phyloP scores from a whole-genome alignment of 371 early-diverging fungal genomes.

The Lichtheimia hyalospora region DNA sequence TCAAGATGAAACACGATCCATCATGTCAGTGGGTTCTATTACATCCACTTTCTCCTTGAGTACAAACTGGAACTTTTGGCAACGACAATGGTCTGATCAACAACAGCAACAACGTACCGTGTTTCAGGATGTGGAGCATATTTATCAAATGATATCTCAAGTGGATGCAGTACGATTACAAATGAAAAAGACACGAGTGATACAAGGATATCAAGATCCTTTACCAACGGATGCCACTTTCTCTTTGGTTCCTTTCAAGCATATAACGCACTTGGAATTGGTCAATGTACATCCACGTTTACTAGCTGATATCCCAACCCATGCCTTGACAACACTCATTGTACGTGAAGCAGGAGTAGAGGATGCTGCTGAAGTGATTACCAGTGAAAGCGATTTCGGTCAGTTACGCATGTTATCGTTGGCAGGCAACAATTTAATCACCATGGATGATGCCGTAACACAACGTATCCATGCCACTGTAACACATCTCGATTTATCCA shows the following conservation, averaged over 20 bases:
- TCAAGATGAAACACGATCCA: slow-evolving; percentile 44
- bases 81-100: slow-evolving; percentile 11
- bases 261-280: slow-evolving; percentile 53
- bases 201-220: slow-evolving; percentile 41
- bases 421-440: slow-evolving; percentile 58
- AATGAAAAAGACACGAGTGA: slow-evolving; percentile 49
- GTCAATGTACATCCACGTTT: slow-evolving; percentile 43
- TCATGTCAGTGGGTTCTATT: slow-evolving; percentile 54
- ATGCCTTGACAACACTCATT: slow-evolving; percentile 43
- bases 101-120: slow-evolving; percentile 21
- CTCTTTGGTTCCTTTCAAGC: slow-evolving; percentile 38
- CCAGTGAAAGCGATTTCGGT: slow-evolving; percentile 42
- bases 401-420: slow-evolving; percentile 51
- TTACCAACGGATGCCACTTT: slow-evolving; percentile 42
- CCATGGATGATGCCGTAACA: slow-evolving; percentile 49
- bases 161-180: slow-evolving; percentile 54
- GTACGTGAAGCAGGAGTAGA: slow-evolving; percentile 48
- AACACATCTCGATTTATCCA: slow-evolving; percentile 64
- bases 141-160: slow-evolving; percentile 49
- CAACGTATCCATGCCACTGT: slow-evolving; percentile 38
- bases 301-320: slow-evolving; percentile 51
- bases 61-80: slow-evolving; percentile 69
- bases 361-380: slow-evolving; percentile 43
- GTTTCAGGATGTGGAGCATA: slow-evolving; percentile 56
- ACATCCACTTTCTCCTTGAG: slow-evolving; percentile 61